Conservation (phyloP, 108 stramenopile genomes). For the Pseudonitzschia multiseries region DNA sequence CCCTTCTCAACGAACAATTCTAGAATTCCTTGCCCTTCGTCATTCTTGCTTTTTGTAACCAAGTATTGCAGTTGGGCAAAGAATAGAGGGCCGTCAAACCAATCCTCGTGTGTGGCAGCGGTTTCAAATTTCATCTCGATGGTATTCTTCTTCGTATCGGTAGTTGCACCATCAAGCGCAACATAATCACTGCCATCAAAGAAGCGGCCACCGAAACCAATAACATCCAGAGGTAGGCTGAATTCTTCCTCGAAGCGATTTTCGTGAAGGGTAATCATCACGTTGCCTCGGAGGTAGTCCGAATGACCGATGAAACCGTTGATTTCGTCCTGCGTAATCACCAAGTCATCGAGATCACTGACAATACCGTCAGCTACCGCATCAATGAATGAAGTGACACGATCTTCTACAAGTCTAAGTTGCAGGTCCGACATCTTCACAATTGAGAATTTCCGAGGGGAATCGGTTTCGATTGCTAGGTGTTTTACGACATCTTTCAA, state of each 20-base stretch:
- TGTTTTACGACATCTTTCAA: conserved; percentile 7
- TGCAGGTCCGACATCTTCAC: conserved; percentile 21
- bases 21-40: conserved; percentile 8
- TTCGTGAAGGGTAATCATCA: conserved; percentile 17
- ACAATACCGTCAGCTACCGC: background rate
- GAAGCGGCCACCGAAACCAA: conserved; percentile 34
- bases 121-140: conserved; percentile 20
- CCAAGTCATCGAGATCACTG: conserved; percentile 16
- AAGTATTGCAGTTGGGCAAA: conserved; percentile 20
- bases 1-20: conserved; percentile 17
- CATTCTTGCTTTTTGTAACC: conserved; percentile 7
- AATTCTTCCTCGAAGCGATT: conserved; percentile 12
- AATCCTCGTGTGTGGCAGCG: conserved; percentile 10
- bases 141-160: background rate
- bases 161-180: background rate
- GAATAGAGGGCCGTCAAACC: conserved; percentile 20
- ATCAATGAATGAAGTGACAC: conserved; percentile 14
- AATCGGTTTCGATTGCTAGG: conserved; percentile 17
- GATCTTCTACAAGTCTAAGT: conserved; percentile 17
- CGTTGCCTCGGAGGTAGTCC: conserved; percentile 30
- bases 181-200: conserved; percentile 20
- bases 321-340: conserved; percentile 30
- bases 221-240: conserved; percentile 19
- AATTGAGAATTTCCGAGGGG: conserved; percentile 20
- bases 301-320: conserved; percentile 32